Evolutionary conservation across 1,139 yeast species (phyloP), one percentile per base, ranked within the genome.

Genomic region (Diutina rugosa): DNA sequence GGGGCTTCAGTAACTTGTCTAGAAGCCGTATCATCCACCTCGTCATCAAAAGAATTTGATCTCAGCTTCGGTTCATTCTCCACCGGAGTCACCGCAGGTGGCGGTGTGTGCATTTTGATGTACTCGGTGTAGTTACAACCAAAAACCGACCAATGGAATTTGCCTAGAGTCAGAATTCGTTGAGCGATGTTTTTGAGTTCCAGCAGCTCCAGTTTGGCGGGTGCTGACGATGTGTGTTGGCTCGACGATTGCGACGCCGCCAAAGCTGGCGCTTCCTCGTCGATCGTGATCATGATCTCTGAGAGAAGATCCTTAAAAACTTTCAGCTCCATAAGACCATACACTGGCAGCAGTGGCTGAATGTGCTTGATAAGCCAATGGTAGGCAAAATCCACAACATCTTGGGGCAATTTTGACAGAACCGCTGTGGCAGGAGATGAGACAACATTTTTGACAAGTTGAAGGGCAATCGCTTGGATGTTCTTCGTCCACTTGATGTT

Each of bases 401-500:
- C 59, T 55, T 74, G 75, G 12, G 78, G 76, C 55, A 78, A 59
- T 54, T 60, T 60, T 21, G 57, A 55, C 4, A 56, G 55, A 26
- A 58, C 49, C 21, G 54, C 57, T 14, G 51, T 35, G 48, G 58
- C 56, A 47, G 61, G 58, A 30, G 61, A 60, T 57, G 63, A 61
- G 9, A 59, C 61, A 12, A 71, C 72, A 56, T 72, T 74, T 61
- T 81, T 81, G 56, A 85, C 82, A 56, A 88, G 70, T 65, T 89
- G 95, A 58, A 90, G 77, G 6, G 93, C 81, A 60, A 90, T 80
- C 35, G 87, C 77, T 60, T 83, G 79, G 46, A 89, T 81, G 67
- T 90, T 89, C 65, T 89, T 82, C 1, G 96, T 89, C 96, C 97
- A 90, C 72, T 90, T 87, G 60, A 88, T 82, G 66, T 87, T 88